A percentile compares a stretch with the other conserved stretches of the same genome.
Evolutionary conservation across 2,329 filamentous ascomycete species (phyloP).

Genomic region (Eurotiales sp.): DNA sequence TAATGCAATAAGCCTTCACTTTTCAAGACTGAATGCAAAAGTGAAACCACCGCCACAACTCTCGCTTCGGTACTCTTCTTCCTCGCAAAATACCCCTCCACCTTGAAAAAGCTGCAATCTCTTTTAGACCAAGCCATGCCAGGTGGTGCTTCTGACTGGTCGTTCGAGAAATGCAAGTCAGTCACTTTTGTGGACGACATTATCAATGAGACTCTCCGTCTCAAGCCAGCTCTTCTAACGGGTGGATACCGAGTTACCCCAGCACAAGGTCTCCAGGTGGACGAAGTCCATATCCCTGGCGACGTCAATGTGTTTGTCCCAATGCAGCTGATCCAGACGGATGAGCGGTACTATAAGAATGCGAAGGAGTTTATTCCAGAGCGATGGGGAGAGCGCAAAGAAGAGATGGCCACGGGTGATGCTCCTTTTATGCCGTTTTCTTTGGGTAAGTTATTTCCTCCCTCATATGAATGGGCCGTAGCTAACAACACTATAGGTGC

Average conservation of each 20-base stretch:
- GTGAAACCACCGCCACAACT: conserved; percentile 34
- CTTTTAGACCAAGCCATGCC: conserved; percentile 29
- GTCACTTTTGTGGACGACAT: conserved; percentile 20
- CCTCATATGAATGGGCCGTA: conserved; percentile 17
- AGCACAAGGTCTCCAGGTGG: conserved; percentile 25
- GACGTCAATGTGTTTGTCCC: conserved; percentile 20
- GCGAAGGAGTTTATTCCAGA: conserved; percentile 23
- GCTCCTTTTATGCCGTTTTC: conserved; percentile 21
- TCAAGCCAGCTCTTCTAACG: conserved; percentile 35
- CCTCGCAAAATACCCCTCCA: conserved; percentile 28
- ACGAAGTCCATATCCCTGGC: conserved; percentile 28
- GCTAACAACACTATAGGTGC: conserved; percentile 20
- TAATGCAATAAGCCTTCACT: neutral
- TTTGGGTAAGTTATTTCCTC: conserved; percentile 18
- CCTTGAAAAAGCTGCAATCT: conserved; percentile 27
- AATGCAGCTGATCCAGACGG: conserved; percentile 21
- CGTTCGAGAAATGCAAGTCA: conserved; percentile 25
- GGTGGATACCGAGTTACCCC: conserved; percentile 38
- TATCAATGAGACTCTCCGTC: conserved; percentile 34
- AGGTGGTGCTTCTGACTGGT: conserved; percentile 22
- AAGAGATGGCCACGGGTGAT: conserved; percentile 18
- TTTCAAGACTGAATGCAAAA: conserved; percentile 20
- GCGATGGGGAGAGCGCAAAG: conserved; percentile 19
- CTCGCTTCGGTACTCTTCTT: conserved; percentile 30
- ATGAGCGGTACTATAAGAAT: conserved; percentile 18